Percentiles rank a stretch among this genome's conserved stretches.
Conservation (phyloP, 2,329 filamentous ascomycete genomes). For the Neobulgaria alba region DNA sequence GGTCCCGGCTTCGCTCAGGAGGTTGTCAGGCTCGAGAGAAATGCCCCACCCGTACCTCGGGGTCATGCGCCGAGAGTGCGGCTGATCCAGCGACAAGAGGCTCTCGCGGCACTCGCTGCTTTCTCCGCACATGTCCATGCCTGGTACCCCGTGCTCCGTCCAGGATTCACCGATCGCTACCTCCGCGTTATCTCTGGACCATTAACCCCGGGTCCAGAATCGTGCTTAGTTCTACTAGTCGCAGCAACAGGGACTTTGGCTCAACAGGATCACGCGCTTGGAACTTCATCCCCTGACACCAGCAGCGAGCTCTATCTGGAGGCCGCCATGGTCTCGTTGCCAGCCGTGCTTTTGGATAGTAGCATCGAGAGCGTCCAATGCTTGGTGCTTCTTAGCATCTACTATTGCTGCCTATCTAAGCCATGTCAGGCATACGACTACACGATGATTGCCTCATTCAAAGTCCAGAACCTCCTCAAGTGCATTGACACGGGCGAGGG, state of each 20-base stretch:
- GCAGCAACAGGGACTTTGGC: conserved; percentile 23
- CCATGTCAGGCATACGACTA: conserved; percentile 28
- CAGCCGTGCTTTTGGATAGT: conserved; percentile 20
- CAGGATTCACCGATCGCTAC: conserved; percentile 19
- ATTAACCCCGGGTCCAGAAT: conserved; percentile 15
- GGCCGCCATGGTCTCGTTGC: conserved; percentile 13
- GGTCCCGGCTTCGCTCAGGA: too few relatives aligned
- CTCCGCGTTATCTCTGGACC: conserved; percentile 16
- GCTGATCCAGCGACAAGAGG: conserved; percentile 7
- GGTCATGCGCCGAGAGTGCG: too few relatives aligned
- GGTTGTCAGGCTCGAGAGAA: too few relatives aligned
- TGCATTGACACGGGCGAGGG: too few relatives aligned
- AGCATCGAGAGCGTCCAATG: conserved; percentile 23
- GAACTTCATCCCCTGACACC: conserved; percentile 7
- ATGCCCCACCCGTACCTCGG: too few relatives aligned
- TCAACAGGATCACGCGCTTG: too few relatives aligned
- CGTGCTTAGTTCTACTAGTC: conserved; percentile 24
- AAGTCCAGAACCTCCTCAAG: conserved; percentile 25
- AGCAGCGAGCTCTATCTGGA: conserved; percentile 10
- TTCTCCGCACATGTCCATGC: conserved; percentile 24
- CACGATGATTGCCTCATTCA: conserved; percentile 24
- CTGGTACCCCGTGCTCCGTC: conserved; percentile 25
- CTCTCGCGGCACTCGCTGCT: conserved; percentile 17
- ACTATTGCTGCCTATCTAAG: conserved; percentile 23
- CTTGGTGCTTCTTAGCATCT: conserved; percentile 22